Base-by-base conservation (phyloP, 768 basidiomycete genomes). In the Lepiota brunneoincarnata region DNA sequence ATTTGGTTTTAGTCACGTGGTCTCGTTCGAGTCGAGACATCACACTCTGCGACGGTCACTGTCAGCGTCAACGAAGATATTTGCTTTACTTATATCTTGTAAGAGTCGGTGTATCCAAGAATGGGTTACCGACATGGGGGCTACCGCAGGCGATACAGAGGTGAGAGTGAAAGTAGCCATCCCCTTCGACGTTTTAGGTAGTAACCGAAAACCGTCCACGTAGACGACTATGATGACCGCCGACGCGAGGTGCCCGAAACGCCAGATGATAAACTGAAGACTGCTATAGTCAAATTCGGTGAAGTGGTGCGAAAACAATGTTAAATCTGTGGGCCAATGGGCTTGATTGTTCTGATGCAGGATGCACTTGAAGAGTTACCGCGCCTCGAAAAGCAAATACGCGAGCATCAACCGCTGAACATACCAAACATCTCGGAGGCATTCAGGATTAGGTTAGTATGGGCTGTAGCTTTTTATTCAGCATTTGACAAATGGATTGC, bases 151-250 rank as follows among this genome's bases (percentile, higher is more conserved):
- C 49, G 55, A 18, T 46, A 56, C 43, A 51, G 55, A 56, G 55
- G 55, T 56, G 43, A 51, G 55, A 31, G 28, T 17, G 31, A 21
- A 38, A 14, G 28, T 45, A 31, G 12, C 39, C 40, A 14, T 53
- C 42, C 28, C 51, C 44, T 53, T 28, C 20, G 35, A 38, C 44
- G 40, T 41, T 31, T 10, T 18, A 7, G 38, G 37, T 38, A 40
- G 41, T 48, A 35, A 48, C 37, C 37, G 18, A 34, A 31, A 48
- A 15, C 28, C n/a, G 41, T 42, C 67, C 21, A 43, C 17, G 23
- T 31, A 86, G 88, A 89, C 61, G 86, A 89, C 70, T 80, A 79
- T 56, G 81, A 86, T 57, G 82, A 87, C 71, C 78, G 82, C 37
- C 80, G 86, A 34, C 79, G 82, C 52, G 84, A 88, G 54, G 61